A percentile compares a stretch with the other conserved stretches of the same genome.
Evolutionary conservation across 805 yeast species (phyloP).

Genomic region (Suhomyces xylopsoci): DNA sequence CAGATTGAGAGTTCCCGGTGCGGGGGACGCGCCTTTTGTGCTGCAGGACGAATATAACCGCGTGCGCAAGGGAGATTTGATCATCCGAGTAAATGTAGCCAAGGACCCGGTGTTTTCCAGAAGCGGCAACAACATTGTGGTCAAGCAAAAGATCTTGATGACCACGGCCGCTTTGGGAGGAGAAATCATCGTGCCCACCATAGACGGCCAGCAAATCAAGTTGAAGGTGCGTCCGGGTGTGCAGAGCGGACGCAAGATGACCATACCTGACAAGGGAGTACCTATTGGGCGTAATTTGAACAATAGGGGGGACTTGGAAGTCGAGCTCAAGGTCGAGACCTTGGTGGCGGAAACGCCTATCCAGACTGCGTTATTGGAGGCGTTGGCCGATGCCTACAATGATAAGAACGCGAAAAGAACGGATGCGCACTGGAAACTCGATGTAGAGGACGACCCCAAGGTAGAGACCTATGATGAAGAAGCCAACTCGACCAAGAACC

Average conservation of each 20-base stretch:
- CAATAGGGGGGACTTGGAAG: conserved; percentile 77
- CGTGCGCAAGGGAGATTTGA: conserved; percentile 80
- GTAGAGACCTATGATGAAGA: conserved; percentile 29
- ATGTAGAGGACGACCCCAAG: conserved; percentile 24
- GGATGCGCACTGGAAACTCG: conserved; percentile 42
- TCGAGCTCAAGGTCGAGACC: conserved; percentile 67
- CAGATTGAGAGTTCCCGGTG: conserved; percentile 77
- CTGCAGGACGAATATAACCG: conserved; percentile 69
- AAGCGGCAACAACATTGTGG: conserved; percentile 61
- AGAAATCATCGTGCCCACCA: conserved; percentile 82
- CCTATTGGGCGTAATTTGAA: conserved; percentile 55
- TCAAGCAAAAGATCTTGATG: conserved; percentile 70
- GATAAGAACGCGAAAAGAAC: conserved; percentile 77
- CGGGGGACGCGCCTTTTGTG: conserved; percentile 83
- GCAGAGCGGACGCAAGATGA: conserved; percentile 67
- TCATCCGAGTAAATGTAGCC: conserved; percentile 73
- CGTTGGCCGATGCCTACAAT: conserved; percentile 85
- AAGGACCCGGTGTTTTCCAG: conserved; percentile 72
- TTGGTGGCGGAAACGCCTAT: conserved; percentile 76
- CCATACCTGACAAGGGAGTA: conserved; percentile 84
- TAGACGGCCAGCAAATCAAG: conserved; percentile 73
- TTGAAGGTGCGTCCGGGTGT: conserved; percentile 83
- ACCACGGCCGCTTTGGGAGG: conserved; percentile 98
- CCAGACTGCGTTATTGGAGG: conserved; percentile 86
- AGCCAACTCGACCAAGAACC: conserved; percentile 32